A percentile compares a stretch with the other conserved stretches of the same genome.
phyloP scores from a whole-genome alignment of 2,329 filamentous ascomycete genomes.

The Pseudogymnoascus sp. region DNA sequence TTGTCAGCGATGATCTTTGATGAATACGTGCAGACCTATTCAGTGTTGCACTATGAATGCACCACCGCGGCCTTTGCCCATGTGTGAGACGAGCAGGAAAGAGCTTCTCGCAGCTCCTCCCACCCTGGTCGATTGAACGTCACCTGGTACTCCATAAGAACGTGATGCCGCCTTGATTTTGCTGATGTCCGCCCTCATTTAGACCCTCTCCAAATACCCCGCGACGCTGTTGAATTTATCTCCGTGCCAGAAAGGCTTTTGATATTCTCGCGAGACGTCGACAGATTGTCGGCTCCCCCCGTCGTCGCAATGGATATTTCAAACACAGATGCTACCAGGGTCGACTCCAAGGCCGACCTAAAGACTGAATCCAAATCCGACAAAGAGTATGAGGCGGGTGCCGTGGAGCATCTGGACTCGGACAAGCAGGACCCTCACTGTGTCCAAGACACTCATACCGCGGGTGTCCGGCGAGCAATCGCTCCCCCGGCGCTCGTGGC shows the following conservation, averaged over 20 bases:
- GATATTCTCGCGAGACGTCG: neutral
- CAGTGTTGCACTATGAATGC: neutral
- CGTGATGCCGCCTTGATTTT: neutral
- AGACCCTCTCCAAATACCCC: neutral
- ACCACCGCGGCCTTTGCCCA: neutral
- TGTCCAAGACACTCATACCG: neutral
- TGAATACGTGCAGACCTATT: neutral
- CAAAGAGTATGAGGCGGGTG: neutral
- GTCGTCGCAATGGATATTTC: neutral
- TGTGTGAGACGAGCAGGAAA: neutral
- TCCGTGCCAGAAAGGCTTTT: neutral
- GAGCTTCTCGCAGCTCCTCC: neutral
- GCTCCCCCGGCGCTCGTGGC: slow-evolving; percentile 4
- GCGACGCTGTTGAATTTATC: neutral
- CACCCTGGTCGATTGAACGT: neutral
- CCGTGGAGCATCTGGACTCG: neutral
- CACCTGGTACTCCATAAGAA: neutral
- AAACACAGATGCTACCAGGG: neutral
- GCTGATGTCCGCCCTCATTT: neutral
- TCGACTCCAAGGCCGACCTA: neutral
- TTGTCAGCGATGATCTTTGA: neutral
- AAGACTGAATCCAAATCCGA: neutral
- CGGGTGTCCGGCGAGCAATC: neutral
- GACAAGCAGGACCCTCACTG: neutral
- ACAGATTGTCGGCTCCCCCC: neutral